Conservation (phyloP, 306 rosid species). For the Corylus heterophylla region DNA sequence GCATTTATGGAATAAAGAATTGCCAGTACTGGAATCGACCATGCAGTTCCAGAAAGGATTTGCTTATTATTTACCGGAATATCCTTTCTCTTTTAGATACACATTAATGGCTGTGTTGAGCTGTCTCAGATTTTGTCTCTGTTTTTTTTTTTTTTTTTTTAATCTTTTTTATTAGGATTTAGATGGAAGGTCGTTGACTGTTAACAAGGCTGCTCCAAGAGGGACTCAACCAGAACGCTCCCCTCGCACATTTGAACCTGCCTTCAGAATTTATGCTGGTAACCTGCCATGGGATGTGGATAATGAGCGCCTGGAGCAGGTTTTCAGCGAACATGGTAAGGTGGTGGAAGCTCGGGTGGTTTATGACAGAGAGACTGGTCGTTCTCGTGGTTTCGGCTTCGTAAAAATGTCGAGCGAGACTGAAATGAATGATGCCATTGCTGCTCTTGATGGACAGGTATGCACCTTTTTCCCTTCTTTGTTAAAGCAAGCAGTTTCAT, state of each 20-base stretch:
- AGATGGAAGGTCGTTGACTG: slow-evolving; percentile 75
- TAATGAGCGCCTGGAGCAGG: slow-evolving; percentile 58
- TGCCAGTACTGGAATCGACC: neutral
- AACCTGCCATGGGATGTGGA: slow-evolving; percentile 93
- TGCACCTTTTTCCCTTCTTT: neutral
- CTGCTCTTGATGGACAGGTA: slow-evolving; percentile 98
- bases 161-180: slow-evolving; percentile 48
- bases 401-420: slow-evolving; percentile 74
- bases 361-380: slow-evolving; percentile 82
- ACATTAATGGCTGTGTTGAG: neutral
- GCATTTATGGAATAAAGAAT: neutral
- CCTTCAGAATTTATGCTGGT: slow-evolving; percentile 70
- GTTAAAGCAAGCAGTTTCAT: neutral
- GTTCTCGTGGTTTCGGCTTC: slow-evolving; percentile 98
- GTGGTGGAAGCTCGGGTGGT: slow-evolving; percentile 74
- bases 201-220: slow-evolving; percentile 90
- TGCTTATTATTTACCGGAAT: neutral
- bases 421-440: slow-evolving; percentile 82
- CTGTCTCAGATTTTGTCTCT: slow-evolving; percentile 9
- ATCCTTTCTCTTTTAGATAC: neutral
- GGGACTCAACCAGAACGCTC: slow-evolving; percentile 66
- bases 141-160: neutral
- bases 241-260: slow-evolving; percentile 45
- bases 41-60: neutral
- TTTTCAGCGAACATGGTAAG: slow-evolving; percentile 80